Evolutionary conservation across 2,329 filamentous ascomycete genomes (phyloP).

Genomic region (Talaromyces sp.): DNA sequence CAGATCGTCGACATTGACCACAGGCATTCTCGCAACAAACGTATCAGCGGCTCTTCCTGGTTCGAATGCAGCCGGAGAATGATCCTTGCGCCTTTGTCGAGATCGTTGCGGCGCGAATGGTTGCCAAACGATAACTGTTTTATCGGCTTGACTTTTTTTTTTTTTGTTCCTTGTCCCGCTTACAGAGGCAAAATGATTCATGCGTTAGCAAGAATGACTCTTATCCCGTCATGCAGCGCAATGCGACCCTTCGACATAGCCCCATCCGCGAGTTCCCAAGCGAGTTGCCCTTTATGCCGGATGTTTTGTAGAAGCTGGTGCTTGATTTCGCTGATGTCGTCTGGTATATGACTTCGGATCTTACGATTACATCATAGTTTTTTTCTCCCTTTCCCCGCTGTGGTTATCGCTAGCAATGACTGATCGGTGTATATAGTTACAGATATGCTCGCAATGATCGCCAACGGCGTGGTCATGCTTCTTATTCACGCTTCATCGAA

Average conservation of each 20-base stretch:
- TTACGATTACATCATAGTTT: constrained; percentile 1
- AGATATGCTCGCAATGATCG: neutral
- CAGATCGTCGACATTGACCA: constrained; percentile 85
- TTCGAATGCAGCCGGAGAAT: neutral
- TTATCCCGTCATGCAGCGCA: constrained; percentile 4
- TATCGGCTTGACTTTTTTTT: neutral
- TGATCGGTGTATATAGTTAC: neutral
- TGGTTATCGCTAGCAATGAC: neutral
- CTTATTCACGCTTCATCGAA: constrained; percentile 32
- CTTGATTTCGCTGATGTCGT: neutral
- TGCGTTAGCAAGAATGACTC: constrained; percentile 10
- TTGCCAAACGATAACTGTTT: neutral
- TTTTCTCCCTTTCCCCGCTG: neutral
- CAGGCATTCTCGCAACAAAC: constrained; percentile 61
- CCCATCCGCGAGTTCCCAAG: neutral
- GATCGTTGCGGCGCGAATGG: neutral
- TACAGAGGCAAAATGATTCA: neutral
- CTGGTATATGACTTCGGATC: neutral
- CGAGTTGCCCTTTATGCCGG: neutral
- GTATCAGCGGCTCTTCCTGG: neutral
- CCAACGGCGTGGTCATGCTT: neutral
- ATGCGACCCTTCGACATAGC: neutral
- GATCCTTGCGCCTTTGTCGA: neutral
- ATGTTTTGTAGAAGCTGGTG: neutral
- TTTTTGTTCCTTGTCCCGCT: neutral